Base-by-base conservation (phyloP, 495 filamentous ascomycete species). In the Daldinia grandis region DNA sequence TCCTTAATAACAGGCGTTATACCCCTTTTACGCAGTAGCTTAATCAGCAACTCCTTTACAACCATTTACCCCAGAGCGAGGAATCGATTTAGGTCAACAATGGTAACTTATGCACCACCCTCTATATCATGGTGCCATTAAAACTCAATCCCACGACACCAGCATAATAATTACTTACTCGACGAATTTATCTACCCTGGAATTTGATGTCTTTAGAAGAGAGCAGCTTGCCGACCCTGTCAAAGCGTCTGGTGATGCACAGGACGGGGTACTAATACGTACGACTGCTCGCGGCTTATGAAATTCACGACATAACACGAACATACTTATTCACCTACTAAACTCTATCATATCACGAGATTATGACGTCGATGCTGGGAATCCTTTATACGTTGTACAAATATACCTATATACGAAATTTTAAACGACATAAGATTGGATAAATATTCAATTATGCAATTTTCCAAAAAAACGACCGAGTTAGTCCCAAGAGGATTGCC, bases 301-400 rank as follows among this genome's bases (percentile, higher is more conserved):
- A 33, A 38, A 12, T 33, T 54, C 0, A 38, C 53, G 30, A 40
- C 42, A 53, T n/a, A 40, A 40, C 30, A 57, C 14, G 4, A 51
- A 17, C n/a, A 35, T 8, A 57, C 21, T 44, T 5, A 64, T 35
- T 54, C 30, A 44, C 4, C 37, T 49, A 42, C 44, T 50, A 5
- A 51, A 40, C 19, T 24, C 0, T 57, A 62, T 53, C 30, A 54
- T 65, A 44, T 68, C 30, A 70, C 44, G 66, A 76, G 60, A 64
- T 68, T 65, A 77, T 62, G 73, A 68, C 59, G 40, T 68, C 49
- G 37, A 73, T 55, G 57, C 62, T 56, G 49, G 44, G 64, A 62
- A 17, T 31, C 17, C 62, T 50, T 4, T 51, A 59, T 64, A 21
- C 38, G 30, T 27, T 76, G 66, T 77, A 73, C 33, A 35, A 68